phyloP scores from a whole-genome alignment of 2,329 filamentous ascomycete genomes.

The Passalora sequoiae region DNA sequence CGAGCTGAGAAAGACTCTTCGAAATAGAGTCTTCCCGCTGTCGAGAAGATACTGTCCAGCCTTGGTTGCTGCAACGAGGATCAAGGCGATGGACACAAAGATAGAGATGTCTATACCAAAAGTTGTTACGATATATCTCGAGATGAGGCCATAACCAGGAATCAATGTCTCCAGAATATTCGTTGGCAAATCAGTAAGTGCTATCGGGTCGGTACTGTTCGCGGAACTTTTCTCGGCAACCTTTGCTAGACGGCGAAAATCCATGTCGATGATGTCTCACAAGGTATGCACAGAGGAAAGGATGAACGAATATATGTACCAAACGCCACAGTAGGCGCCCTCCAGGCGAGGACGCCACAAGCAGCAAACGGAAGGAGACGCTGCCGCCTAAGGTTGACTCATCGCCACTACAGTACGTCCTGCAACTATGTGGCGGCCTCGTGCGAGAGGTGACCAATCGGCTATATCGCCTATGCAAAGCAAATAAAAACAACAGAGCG shows the following conservation, averaged over 20 bases:
- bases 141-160: conserved; percentile 47
- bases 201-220: conserved; percentile 17
- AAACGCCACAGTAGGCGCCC: too few relatives aligned
- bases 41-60: conserved; percentile 36
- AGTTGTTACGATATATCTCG: conserved; percentile 38
- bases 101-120: conserved; percentile 48
- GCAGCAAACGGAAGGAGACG: too few relatives aligned
- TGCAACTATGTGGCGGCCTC: too few relatives aligned
- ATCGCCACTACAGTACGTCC: too few relatives aligned
- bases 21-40: conserved; percentile 31
- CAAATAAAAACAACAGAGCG: too few relatives aligned
- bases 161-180: conserved; percentile 48
- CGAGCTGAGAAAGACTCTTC: conserved; percentile 38
- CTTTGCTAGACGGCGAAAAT: conserved; percentile 25
- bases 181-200: conserved; percentile 38
- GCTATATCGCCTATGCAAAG: too few relatives aligned
- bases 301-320: too few relatives aligned
- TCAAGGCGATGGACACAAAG: conserved; percentile 40
- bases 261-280: conserved; percentile 26
- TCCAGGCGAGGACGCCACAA: too few relatives aligned
- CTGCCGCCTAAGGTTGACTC: too few relatives aligned
- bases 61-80: conserved; percentile 40
- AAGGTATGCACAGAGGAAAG: too few relatives aligned
- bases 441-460: too few relatives aligned
- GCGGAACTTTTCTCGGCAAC: conserved; percentile 5